phyloP scores from a whole-genome alignment of 306 rosid species.

The Hippophae tibetana region DNA sequence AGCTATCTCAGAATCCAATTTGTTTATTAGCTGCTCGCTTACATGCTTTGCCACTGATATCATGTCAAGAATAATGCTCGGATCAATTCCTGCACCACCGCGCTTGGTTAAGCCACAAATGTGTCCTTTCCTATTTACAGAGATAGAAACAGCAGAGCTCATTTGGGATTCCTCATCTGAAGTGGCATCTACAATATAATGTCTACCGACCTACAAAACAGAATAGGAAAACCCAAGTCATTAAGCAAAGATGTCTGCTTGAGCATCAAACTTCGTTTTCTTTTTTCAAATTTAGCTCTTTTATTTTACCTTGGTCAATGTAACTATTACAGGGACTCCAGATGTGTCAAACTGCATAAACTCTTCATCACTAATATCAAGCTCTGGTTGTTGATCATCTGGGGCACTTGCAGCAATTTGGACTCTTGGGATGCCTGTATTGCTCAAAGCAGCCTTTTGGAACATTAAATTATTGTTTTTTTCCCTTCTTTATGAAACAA shows the following conservation, averaged over 20 bases:
- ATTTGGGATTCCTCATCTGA: conserved; percentile 85
- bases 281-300: too few relatives aligned
- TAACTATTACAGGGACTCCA: conserved; percentile 67
- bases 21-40: conserved; percentile 57
- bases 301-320: conserved; percentile 63
- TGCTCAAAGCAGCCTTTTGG: conserved; percentile 74
- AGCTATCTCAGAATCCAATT: conserved; percentile 70
- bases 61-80: conserved; percentile 83
- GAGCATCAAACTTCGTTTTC: too few relatives aligned
- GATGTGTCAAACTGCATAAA: conserved; percentile 78
- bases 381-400: conserved; percentile 60
- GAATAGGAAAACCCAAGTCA: neutral
- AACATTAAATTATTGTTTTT: conserved; percentile 12
- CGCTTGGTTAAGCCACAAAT: conserved; percentile 74
- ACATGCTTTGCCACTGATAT: conserved; percentile 64
- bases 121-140: conserved; percentile 55
- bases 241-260: too few relatives aligned
- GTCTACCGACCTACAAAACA: conserved; percentile 50
- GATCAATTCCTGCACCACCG: conserved; percentile 73
- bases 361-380: conserved; percentile 79
- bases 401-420: conserved; percentile 46
- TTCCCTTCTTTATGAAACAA: neutral
- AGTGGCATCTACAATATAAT: conserved; percentile 80
- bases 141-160: conserved; percentile 75
- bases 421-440: conserved; percentile 78